A percentile compares a stretch with the other conserved stretches of the same genome.
These are phyloP conservation scores for Pachysandra terminalis DNA, from an alignment of 164 flowering plant genomes.

Conservation along the genomic window DNA sequence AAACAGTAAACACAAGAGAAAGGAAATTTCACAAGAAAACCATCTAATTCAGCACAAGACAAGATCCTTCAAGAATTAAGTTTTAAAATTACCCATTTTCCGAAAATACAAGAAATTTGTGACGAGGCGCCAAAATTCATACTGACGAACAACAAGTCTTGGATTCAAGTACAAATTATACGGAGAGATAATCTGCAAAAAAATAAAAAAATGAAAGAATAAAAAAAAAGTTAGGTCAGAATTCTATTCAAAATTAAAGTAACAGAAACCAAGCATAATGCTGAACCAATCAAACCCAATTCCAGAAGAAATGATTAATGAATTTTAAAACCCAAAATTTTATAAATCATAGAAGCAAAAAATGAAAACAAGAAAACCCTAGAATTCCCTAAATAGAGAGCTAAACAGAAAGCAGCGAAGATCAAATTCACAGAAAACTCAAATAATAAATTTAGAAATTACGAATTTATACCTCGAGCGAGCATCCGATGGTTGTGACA, in stretches of 20 bases:
- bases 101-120: slow-evolving; percentile 98
- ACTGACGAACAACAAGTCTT: slow-evolving; percentile 70
- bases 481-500: slow-evolving; percentile 87
- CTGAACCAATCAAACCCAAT: slow-evolving; percentile 1
- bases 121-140: slow-evolving; percentile 91
- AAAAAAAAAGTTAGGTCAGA: neutral
- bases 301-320: neutral
- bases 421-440: neutral
- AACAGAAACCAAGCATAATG: neutral
- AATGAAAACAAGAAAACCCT: slow-evolving; percentile 7
- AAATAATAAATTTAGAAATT: too few species aligned
- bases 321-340: too few species aligned
- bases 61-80: neutral
- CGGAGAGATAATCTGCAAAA: slow-evolving; percentile 88
- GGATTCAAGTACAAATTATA: slow-evolving; percentile 83
- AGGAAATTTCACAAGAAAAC: neutral
- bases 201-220: neutral
- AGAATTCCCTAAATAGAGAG: neutral
- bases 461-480: slow-evolving; percentile 69
- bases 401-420: neutral
- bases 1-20: neutral
- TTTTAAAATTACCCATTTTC: slow-evolving; percentile 70
- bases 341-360: neutral
- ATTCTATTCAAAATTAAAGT: neutral
- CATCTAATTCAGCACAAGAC: too few species aligned